Base-by-base conservation (phyloP, 768 basidiomycete genomes). In the Paxillus ammoniavirescens region DNA sequence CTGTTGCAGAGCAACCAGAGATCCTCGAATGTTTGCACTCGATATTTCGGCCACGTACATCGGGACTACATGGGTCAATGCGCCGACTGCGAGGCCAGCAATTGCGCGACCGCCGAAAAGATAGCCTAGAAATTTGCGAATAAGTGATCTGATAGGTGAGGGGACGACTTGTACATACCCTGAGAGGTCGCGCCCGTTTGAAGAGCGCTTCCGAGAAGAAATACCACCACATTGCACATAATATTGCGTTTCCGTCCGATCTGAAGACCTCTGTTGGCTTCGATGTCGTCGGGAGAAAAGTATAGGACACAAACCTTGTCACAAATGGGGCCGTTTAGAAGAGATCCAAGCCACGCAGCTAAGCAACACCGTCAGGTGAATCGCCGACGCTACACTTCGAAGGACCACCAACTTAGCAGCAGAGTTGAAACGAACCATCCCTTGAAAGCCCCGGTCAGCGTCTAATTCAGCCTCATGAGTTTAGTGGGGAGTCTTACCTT, bases 1-100 rank as follows among this genome's bases (percentile, higher is more conserved):
- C 47, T 74, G 72, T 35, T 73, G 70, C 18, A 73, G 57, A 15
- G 73, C 60, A 36, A 74, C 70, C 33, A 74, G 48, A 4, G 72
- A 70, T 41, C 73, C 73, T 43, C 73, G 70, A 26, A 73, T 54
- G 17, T 73, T 73, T 9, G 69, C 63, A n/a, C 68, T 73, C 2
- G 72, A 73, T 28, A 74, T 74, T 58, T 73, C 72, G 41, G 72
- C 73, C 54, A 73, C 49, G 45, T 73, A 73, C 61, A 73, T 73
- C 15, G 61, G 64, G 21, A 71, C 49, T 36, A 63, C 60, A 15
- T 61, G 61, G 12, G 64, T 65, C 51, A 65, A 37, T 30, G 58
- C 58, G 36, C 65, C 62, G 2, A 62, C 54, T 8, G 59, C 47
- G 14, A 58, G 40, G 33, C 59, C 62, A 2, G 56, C 54, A 14